Evolutionary conservation across 2,329 filamentous ascomycete species (phyloP).

Genomic region (Periconia digitata): DNA sequence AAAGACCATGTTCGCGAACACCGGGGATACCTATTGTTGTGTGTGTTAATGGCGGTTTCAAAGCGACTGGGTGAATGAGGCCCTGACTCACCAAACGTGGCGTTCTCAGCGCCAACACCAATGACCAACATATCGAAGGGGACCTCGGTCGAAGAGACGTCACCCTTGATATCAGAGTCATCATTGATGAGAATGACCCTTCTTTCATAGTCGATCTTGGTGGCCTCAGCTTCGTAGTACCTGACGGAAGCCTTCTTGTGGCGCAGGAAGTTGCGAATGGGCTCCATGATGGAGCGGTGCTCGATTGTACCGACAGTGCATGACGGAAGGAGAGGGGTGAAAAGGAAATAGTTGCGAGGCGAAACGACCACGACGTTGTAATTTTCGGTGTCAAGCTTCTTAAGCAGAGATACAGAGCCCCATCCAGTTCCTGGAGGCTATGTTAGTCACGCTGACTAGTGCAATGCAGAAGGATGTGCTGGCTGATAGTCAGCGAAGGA

Average conservation of each 20-base stretch:
- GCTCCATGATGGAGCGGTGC: slow-evolving; percentile 99
- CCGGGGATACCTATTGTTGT: slow-evolving; percentile 77
- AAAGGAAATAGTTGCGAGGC: slow-evolving; percentile 99
- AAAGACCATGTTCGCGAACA: slow-evolving; percentile 92
- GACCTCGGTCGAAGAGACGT: slow-evolving; percentile 79
- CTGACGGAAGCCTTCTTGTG: slow-evolving; percentile 92
- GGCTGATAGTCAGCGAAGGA: slow-evolving; percentile 3
- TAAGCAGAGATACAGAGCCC: slow-evolving; percentile 93
- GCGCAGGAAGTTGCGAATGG: slow-evolving; percentile 90
- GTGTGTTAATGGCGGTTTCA: slow-evolving; percentile 16
- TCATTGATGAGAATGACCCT: slow-evolving; percentile 88
- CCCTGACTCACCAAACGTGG: slow-evolving; percentile 75
- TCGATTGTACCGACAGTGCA: slow-evolving; percentile 97
- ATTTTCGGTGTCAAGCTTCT: slow-evolving; percentile 98
- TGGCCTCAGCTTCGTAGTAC: slow-evolving; percentile 97
- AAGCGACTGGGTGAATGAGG: not conserved
- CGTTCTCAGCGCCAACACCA: slow-evolving; percentile 96
- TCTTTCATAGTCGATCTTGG: slow-evolving; percentile 89
- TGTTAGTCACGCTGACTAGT: slow-evolving; percentile 9
- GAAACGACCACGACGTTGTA: slow-evolving; percentile 99
- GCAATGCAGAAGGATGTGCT: not conserved
- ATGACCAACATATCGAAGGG: slow-evolving; percentile 98
- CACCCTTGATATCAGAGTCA: slow-evolving; percentile 89
- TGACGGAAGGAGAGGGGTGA: slow-evolving; percentile 94
- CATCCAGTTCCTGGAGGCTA: slow-evolving; percentile 77